Evolutionary conservation across 306 rosid genomes (phyloP).

Genomic region (cucumber (Cucumis sativus)): Cucumber_9930_V3 NC_026658.2:5168001-5168500

Average conservation of each 20-base stretch:
- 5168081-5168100: conserved; percentile 11
- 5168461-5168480: conserved; percentile 35
- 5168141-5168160: conserved; percentile 1
- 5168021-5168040: not conserved
- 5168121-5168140: conserved; percentile 9
- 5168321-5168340: conserved; percentile 36
- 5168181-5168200: conserved; percentile 7
- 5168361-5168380: conserved; percentile 42
- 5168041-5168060: conserved; percentile 1
- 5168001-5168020: conserved; percentile 1
- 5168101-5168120: conserved; percentile 9
- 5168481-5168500: conserved; percentile 70
- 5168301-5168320: not conserved
- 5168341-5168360: conserved; percentile 53
- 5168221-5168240: conserved; percentile 8
- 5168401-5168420: conserved; percentile 43
- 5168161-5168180: conserved; percentile 5
- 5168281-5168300: not conserved
- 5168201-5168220: not conserved
- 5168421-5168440: conserved; percentile 60
- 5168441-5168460: conserved; percentile 51
- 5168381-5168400: conserved; percentile 49
- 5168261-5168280: conserved; percentile 41
- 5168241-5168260: conserved; percentile 10
- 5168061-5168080: conserved; percentile 10